Evolutionary conservation across 2,329 filamentous ascomycete genomes (phyloP).

Genomic region (Aureobasidium lini): DNA sequence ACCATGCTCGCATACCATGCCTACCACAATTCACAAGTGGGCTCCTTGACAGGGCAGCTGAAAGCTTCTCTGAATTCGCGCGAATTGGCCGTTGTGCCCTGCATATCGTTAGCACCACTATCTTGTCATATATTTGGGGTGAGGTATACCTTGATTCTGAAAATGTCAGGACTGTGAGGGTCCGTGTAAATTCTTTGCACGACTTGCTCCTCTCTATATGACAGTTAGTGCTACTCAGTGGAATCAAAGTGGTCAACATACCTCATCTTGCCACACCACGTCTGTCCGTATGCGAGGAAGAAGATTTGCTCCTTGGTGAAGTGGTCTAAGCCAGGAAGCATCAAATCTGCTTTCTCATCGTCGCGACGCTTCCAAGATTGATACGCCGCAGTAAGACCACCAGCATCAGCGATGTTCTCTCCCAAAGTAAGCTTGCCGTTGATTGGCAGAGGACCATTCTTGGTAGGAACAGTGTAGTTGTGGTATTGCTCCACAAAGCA

Average conservation of each 20-base stretch:
- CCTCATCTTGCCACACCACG: slow-evolving; percentile 58
- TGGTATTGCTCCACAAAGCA: slow-evolving; percentile 64
- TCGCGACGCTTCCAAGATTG: slow-evolving; percentile 58
- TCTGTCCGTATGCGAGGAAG: slow-evolving; percentile 41
- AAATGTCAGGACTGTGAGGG: slow-evolving; percentile 57
- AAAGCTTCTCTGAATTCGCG: slow-evolving; percentile 61
- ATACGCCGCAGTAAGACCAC: slow-evolving; percentile 56
- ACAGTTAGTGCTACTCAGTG: neutral
- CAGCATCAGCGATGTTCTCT: slow-evolving; percentile 67
- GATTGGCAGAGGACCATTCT: slow-evolving; percentile 51
- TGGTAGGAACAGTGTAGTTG: slow-evolving; percentile 51
- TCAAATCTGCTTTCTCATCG: slow-evolving; percentile 41
- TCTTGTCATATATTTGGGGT: too few species aligned
- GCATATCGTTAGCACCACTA: neutral
- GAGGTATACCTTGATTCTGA: slow-evolving; percentile 35
- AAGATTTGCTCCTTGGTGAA: slow-evolving; percentile 64
- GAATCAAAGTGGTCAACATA: neutral
- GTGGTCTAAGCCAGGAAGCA: slow-evolving; percentile 52
- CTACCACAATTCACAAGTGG: slow-evolving; percentile 64
- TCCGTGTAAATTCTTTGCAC: slow-evolving; percentile 54
- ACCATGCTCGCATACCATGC: neutral
- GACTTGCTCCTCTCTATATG: slow-evolving; percentile 46
- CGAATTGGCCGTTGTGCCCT: slow-evolving; percentile 59
- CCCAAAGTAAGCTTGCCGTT: slow-evolving; percentile 57
- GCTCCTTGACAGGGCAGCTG: slow-evolving; percentile 56